phyloP scores from a whole-genome alignment of 108 stramenopile species.

The Pseudonitzschia multiseries region DNA sequence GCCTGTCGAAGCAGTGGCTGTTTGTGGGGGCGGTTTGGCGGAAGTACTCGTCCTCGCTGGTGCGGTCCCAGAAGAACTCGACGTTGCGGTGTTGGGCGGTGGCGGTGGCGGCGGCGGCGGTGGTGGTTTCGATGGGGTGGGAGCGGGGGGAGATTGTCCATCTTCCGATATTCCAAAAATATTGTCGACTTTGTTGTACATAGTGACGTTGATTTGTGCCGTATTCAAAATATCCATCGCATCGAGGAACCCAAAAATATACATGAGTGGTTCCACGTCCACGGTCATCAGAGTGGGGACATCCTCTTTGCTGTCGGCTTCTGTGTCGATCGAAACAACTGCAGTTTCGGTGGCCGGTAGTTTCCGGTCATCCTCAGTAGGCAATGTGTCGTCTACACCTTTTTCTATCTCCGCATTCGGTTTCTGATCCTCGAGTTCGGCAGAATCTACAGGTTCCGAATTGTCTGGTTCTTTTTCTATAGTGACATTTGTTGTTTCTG shows the following conservation, averaged over 20 bases:
- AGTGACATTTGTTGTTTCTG: background rate
- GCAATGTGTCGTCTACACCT: background rate
- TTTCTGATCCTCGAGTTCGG: slow-evolving; percentile 14
- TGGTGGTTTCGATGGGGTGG: slow-evolving; percentile 22
- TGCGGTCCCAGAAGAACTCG: background rate
- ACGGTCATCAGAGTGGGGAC: slow-evolving; percentile 35
- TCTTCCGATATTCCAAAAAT: slow-evolving; percentile 72
- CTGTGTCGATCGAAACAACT: slow-evolving; percentile 23
- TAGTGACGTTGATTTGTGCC: slow-evolving; percentile 67
- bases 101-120: slow-evolving; percentile 21
- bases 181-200: slow-evolving; percentile 71
- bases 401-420: background rate
- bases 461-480: background rate
- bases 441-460: background rate
- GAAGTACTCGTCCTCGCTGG: background rate
- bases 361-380: slow-evolving; percentile 1
- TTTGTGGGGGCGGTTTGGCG: background rate
- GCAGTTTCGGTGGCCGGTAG: slow-evolving; percentile 4
- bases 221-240: slow-evolving; percentile 76
- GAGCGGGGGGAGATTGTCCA: slow-evolving; percentile 25
- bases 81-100: slow-evolving; percentile 20
- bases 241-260: slow-evolving; percentile 69
- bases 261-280: slow-evolving; percentile 60
- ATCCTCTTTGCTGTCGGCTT: slow-evolving; percentile 38
- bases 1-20: background rate